A percentile compares a stretch with the other conserved stretches of the same genome.
phyloP scores from a whole-genome alignment of 169 alveolate genomes.

The Plasmodium blacklocki region DNA sequence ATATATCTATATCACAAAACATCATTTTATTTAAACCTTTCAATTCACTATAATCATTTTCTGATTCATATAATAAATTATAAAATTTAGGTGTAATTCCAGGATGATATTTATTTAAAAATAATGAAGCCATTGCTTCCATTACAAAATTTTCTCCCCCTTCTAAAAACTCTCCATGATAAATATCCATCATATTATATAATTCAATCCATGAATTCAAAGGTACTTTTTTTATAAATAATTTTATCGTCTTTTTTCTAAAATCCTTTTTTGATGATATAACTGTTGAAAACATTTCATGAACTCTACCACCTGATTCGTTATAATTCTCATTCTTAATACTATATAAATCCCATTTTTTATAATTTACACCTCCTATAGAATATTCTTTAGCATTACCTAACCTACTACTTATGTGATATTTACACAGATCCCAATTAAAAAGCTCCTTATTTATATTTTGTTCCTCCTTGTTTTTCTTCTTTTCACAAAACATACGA shows the following conservation, averaged over 20 bases:
- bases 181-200: conserved; percentile 79
- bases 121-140: conserved; percentile 88
- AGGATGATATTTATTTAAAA: conserved; percentile 62
- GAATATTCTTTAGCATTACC: conserved; percentile 48
- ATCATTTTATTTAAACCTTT: neutral
- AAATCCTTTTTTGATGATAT: conserved; percentile 25
- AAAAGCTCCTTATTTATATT: neutral
- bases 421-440: conserved; percentile 2
- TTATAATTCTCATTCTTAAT: conserved; percentile 72
- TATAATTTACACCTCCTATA: conserved; percentile 76
- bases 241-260: conserved; percentile 23
- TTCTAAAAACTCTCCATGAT: conserved; percentile 84
- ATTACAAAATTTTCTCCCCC: conserved; percentile 88
- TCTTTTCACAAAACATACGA: no score
- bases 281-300: conserved; percentile 77
- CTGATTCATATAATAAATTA: conserved; percentile 80
- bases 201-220: conserved; percentile 83
- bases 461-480: no score
- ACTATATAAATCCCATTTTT: conserved; percentile 76
- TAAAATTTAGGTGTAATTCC: conserved; percentile 82
- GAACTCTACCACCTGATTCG: conserved; percentile 78
- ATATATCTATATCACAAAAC: conserved; percentile 38
- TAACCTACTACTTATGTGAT: neutral
- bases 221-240: conserved; percentile 84
- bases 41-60: neutral